These are phyloP conservation scores for Vararia minispora DNA, from an alignment of 768 basidiomycete genomes.

Conservation along the genomic window DNA sequence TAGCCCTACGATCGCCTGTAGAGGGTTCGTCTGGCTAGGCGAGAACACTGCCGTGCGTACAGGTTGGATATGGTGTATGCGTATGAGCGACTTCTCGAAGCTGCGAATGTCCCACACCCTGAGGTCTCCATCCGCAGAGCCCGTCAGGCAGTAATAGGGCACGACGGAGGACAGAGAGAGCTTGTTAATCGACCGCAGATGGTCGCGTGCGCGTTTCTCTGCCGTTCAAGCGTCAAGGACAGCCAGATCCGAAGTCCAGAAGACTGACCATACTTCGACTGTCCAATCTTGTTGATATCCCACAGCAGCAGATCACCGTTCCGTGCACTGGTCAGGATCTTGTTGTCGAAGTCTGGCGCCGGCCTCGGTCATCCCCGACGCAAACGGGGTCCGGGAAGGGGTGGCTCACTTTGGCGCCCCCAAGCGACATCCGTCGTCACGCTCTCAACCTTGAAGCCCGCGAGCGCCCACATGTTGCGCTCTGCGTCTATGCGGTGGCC, in stretches of 20 bases:
- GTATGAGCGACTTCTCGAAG: constrained; percentile 54
- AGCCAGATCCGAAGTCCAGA: too few species aligned
- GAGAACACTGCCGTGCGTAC: constrained; percentile 66
- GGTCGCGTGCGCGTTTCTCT: constrained; percentile 62
- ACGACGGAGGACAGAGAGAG: constrained; percentile 58
- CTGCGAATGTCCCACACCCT: constrained; percentile 79
- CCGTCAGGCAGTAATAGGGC: constrained; percentile 65
- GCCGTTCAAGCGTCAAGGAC: background rate
- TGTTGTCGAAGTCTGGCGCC: constrained; percentile 53
- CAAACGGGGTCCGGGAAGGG: background rate
- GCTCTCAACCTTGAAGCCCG: constrained; percentile 69
- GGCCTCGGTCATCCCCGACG: background rate
- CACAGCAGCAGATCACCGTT: constrained; percentile 81
- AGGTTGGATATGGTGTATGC: constrained; percentile 57
- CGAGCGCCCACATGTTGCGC: constrained; percentile 69
- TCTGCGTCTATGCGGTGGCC: constrained; percentile 62
- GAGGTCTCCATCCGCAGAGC: constrained; percentile 71
- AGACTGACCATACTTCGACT: constrained; percentile 57
- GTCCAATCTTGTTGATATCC: constrained; percentile 60
- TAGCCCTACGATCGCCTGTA: constrained; percentile 43
- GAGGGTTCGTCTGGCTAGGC: constrained; percentile 48
- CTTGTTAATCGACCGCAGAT: constrained; percentile 61
- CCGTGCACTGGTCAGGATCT: constrained; percentile 68
- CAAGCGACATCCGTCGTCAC: constrained; percentile 75
- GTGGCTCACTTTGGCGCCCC: constrained; percentile 52